Percentiles rank a stretch among this genome's conserved stretches.
These are phyloP conservation scores for Moniliella sp. DNA, from an alignment of 1,284 basidiomycete species.

Conservation along the genomic window DNA sequence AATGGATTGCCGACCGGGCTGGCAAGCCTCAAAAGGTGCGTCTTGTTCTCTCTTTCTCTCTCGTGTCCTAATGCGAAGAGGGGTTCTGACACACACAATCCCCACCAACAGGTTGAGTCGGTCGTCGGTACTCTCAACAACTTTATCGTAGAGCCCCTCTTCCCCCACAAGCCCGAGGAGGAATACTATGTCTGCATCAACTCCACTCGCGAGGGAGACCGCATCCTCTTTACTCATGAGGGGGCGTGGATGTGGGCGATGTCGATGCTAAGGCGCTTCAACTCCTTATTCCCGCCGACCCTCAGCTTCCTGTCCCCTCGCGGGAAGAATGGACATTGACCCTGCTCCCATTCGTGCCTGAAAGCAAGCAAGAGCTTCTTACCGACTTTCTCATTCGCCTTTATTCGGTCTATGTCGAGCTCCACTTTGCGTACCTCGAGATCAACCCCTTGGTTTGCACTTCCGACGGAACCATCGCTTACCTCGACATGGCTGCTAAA, in stretches of 20 bases:
- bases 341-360: conserved; percentile 16
- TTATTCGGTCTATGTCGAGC: conserved; percentile 86
- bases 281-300: conserved; percentile 63
- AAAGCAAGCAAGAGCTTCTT: conserved; percentile 22
- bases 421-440: conserved; percentile 72
- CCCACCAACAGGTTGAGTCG: conserved; percentile 55
- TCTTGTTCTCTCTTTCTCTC: background rate
- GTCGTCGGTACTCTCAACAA: conserved; percentile 83
- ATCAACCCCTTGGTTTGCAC: conserved; percentile 95
- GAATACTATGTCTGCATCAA: conserved; percentile 98
- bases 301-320: conserved; percentile 53
- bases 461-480: conserved; percentile 66
- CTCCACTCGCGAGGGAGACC: conserved; percentile 78
- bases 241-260: conserved; percentile 97
- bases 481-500: conserved; percentile 98
- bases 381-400: conserved; percentile 71
- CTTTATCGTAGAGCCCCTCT: conserved; percentile 92
- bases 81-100: background rate
- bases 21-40: conserved; percentile 73
- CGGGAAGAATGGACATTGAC: conserved; percentile 41
- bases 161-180: conserved; percentile 74
- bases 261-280: conserved; percentile 88
- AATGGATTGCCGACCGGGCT: conserved; percentile 68
- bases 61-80: background rate
- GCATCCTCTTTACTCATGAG: conserved; percentile 94